Evolutionary conservation across 495 filamentous ascomycete genomes (phyloP).

Genomic region (Thermothielavioides terrestris): DNA sequence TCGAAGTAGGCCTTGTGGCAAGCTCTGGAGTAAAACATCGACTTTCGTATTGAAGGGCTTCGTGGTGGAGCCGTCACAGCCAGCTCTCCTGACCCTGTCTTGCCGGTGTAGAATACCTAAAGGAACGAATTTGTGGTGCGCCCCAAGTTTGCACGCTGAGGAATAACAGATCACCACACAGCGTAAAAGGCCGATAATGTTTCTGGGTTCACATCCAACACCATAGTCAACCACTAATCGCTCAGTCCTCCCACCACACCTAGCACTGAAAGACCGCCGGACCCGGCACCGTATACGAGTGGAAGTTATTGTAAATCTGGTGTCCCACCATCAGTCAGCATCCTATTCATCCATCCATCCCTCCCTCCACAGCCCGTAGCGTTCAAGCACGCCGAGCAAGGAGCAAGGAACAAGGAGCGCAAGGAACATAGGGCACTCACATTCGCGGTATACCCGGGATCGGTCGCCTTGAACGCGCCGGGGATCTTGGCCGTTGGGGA

Average conservation of each 20-base stretch:
- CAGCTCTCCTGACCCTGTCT: no score
- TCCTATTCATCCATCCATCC: background rate
- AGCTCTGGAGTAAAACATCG: no score
- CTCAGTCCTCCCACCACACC: background rate
- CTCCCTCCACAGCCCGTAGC: no score
- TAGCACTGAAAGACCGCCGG: conserved; percentile 32
- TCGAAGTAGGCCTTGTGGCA: background rate
- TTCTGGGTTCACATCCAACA: no score
- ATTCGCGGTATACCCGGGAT: conserved; percentile 46
- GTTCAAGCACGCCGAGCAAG: no score
- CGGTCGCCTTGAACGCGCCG: conserved; percentile 45
- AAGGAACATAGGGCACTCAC: conserved; percentile 11
- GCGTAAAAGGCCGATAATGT: no score
- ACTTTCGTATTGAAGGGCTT: no score
- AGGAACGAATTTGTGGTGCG: no score
- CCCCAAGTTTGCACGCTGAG: no score
- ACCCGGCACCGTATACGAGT: conserved; percentile 42
- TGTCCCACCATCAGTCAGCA: conserved; percentile 4
- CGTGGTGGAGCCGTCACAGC: no score
- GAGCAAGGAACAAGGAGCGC: background rate
- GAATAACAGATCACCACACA: no score
- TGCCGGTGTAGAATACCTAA: no score
- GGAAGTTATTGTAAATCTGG: conserved; percentile 46
- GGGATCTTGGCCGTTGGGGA: conserved; percentile 43
- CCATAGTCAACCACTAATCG: background rate